These are phyloP conservation scores for Lipomyces starkeyi DNA, from an alignment of 805 yeast species.

Conservation along the genomic window DNA sequence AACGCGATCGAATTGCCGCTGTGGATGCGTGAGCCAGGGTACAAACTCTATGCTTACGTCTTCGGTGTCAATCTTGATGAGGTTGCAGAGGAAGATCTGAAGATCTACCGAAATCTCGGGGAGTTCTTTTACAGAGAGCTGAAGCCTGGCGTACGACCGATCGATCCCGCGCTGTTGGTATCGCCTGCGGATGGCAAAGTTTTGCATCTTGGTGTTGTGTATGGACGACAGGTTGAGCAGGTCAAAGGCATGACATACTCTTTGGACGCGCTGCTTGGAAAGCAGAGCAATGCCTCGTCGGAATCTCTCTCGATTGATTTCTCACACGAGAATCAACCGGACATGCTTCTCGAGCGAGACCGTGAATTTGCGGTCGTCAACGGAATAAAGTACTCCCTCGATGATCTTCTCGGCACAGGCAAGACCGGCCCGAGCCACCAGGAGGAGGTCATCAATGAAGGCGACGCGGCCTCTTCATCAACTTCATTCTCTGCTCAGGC, in stretches of 20 bases:
- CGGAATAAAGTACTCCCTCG: conserved; percentile 73
- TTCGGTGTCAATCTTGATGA: conserved; percentile 92
- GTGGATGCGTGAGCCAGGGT: conserved; percentile 87
- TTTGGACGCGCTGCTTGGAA: conserved; percentile 83
- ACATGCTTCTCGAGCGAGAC: conserved; percentile 57
- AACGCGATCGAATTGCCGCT: conserved; percentile 83
- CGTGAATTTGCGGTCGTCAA: conserved; percentile 78
- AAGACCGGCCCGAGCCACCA: conserved; percentile 69
- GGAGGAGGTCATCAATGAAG: conserved; percentile 56
- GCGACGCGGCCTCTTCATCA: conserved; percentile 61
- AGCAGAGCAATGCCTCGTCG: conserved; percentile 37
- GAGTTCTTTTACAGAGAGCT: conserved; percentile 90
- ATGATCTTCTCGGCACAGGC: conserved; percentile 68
- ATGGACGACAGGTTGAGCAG: conserved; percentile 81
- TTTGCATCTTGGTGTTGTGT: conserved; percentile 78
- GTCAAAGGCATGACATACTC: conserved; percentile 96
- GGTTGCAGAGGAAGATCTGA: conserved; percentile 80
- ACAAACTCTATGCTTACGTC: conserved; percentile 70
- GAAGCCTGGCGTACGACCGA: conserved; percentile 77
- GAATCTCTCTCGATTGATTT: conserved; percentile 49
- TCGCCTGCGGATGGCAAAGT: conserved; percentile 95
- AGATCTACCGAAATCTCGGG: conserved; percentile 75
- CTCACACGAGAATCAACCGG: conserved; percentile 46
- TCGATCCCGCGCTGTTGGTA: conserved; percentile 69
- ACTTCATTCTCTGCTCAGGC: conserved; percentile 22